A percentile compares a stretch with the other conserved stretches of the same genome.
phyloP scores from a whole-genome alignment of 305 asterid species.

The Fraxinus sp. region DNA sequence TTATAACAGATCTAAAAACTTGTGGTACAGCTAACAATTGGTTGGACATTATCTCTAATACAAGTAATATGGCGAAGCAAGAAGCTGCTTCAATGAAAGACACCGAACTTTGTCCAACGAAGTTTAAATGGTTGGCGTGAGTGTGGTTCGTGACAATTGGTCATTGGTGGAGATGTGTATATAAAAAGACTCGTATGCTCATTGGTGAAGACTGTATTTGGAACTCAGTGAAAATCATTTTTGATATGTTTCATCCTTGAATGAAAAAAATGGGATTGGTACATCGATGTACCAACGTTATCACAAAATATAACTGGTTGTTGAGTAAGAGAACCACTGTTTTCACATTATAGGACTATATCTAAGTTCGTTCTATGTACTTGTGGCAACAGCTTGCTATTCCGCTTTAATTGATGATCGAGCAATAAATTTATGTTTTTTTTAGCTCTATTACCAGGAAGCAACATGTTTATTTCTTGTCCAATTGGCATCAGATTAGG shows the following conservation, averaged over 20 bases:
- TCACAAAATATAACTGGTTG: neutral
- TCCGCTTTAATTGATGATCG: too few species aligned
- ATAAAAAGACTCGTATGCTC: neutral
- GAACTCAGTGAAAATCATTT: neutral
- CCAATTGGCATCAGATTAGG: too few species aligned
- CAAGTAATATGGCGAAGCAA: neutral
- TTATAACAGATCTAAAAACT: neutral
- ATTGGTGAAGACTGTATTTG: neutral
- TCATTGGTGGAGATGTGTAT: neutral
- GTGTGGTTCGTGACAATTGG: neutral
- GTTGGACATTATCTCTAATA: neutral
- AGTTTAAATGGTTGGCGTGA: neutral
- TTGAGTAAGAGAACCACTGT: too few species aligned
- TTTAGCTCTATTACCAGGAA: too few species aligned
- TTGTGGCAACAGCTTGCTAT: too few species aligned
- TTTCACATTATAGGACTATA: too few species aligned
- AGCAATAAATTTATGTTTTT: too few species aligned
- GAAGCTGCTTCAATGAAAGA: neutral
- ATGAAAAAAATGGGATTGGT: neutral
- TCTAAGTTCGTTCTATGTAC: too few species aligned
- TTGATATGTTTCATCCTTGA: neutral
- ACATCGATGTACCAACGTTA: neutral
- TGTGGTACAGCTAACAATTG: neutral
- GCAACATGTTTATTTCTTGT: too few species aligned
- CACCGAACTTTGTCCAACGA: neutral